Evolutionary conservation across 2,329 filamentous ascomycete genomes (phyloP).

Genomic region (Nemania diffusa): DNA sequence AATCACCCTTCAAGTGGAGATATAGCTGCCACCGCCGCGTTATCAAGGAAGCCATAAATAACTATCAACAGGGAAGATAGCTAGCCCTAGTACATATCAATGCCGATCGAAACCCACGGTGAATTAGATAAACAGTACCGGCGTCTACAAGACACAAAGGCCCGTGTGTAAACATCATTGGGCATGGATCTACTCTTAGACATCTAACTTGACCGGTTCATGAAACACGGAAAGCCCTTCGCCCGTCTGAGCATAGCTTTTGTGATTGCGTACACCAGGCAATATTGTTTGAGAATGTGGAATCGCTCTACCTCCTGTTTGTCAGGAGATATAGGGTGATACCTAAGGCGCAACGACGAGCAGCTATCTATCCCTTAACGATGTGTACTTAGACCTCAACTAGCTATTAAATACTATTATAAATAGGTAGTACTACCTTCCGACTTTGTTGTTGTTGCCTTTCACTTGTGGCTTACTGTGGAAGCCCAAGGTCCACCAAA

Average conservation of each 20-base stretch:
- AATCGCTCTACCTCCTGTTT: not conserved
- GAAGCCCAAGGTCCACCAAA: constrained; percentile 3
- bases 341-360: not conserved
- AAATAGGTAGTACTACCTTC: constrained; percentile 3
- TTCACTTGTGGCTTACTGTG: constrained; percentile 11
- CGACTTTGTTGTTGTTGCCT: constrained; percentile 5
- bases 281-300: not conserved
- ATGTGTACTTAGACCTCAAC: not conserved
- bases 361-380: not conserved
- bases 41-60: not conserved
- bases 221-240: constrained; percentile 8
- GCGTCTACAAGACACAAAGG: not conserved
- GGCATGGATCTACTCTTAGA: not conserved
- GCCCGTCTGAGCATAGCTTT: not conserved
- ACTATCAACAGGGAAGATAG: not conserved
- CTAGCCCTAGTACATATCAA: not conserved
- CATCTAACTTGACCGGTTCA: not conserved
- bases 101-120: constrained; percentile 7
- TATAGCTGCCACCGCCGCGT: not conserved
- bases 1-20: constrained; percentile 2
- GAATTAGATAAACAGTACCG: constrained; percentile 3
- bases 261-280: constrained; percentile 1
- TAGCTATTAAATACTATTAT: constrained; percentile 1
- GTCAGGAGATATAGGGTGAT: constrained; percentile 2
- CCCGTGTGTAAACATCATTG: not conserved